phyloP scores from a whole-genome alignment of 176 grass and related monocot genomes.

The Cymbopogon citratus region DNA sequence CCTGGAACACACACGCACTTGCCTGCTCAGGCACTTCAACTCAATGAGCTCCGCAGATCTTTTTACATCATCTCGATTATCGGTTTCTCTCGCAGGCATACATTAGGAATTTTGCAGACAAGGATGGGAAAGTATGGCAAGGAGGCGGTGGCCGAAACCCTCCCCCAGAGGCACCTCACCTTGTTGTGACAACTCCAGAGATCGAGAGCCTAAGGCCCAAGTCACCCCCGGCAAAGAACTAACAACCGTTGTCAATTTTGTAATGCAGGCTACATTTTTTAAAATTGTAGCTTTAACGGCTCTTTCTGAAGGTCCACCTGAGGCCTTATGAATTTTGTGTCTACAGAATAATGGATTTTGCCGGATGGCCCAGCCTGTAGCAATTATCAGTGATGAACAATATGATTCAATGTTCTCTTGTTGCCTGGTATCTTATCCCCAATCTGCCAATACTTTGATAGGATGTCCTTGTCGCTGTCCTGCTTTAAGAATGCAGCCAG shows the following conservation, averaged over 20 bases:
- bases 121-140: constrained; percentile 90
- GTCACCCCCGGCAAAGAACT: constrained; percentile 77
- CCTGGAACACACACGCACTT: too few relatives aligned
- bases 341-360: neutral
- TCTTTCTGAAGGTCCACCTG: constrained; percentile 22
- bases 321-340: constrained; percentile 23
- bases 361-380: neutral
- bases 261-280: constrained; percentile 5
- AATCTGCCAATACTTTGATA: neutral
- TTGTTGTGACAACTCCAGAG: constrained; percentile 81
- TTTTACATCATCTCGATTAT: constrained; percentile 1
- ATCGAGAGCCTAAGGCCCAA: constrained; percentile 80
- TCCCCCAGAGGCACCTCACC: constrained; percentile 83
- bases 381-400: neutral
- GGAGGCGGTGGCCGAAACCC: constrained; percentile 87
- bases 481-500: neutral
- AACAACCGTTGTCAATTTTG: constrained; percentile 23
- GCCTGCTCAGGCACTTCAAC: too few relatives aligned
- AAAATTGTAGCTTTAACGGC: constrained; percentile 23
- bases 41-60: neutral
- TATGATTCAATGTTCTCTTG: neutral
- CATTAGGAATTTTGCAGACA: constrained; percentile 56
- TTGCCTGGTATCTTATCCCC: neutral
- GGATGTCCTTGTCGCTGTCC: neutral
- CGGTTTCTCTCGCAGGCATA: constrained; percentile 43